These are phyloP conservation scores for Sphaerobolus stellatus DNA, from an alignment of 1,284 basidiomycete species.

Conservation along the genomic window DNA sequence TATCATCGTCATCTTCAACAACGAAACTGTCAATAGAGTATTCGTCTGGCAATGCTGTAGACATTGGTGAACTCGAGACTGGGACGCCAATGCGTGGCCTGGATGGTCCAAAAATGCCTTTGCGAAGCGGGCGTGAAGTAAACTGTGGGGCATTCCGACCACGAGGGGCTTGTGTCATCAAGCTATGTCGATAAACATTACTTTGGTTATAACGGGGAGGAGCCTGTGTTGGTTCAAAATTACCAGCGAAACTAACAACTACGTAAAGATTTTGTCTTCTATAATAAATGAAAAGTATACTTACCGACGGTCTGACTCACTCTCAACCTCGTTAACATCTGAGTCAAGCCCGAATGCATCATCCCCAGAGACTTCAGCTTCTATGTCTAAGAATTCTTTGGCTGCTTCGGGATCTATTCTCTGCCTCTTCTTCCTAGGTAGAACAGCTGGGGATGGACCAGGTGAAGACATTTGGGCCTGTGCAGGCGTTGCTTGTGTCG, in stretches of 20 bases:
- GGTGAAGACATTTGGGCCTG: slow-evolving; percentile 27
- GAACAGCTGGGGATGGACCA: slow-evolving; percentile 26
- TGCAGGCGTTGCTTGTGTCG: slow-evolving; percentile 32
- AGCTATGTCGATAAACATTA: slow-evolving; percentile 62
- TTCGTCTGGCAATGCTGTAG: slow-evolving; percentile 52
- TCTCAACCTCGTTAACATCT: slow-evolving; percentile 56
- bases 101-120: slow-evolving; percentile 37
- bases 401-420: slow-evolving; percentile 48
- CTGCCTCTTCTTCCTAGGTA: slow-evolving; percentile 15
- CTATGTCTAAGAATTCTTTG: slow-evolving; percentile 73
- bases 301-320: slow-evolving; percentile 59
- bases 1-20: slow-evolving; percentile 66
- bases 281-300: neutral
- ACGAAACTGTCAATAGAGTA: slow-evolving; percentile 75
- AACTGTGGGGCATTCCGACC: slow-evolving; percentile 52
- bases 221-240: slow-evolving; percentile 66
- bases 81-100: slow-evolving; percentile 27
- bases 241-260: slow-evolving; percentile 52
- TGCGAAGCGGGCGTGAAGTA: slow-evolving; percentile 46
- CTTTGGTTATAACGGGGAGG: slow-evolving; percentile 75
- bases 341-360: slow-evolving; percentile 28
- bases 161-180: slow-evolving; percentile 64
- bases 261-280: neutral
- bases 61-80: slow-evolving; percentile 61
- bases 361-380: slow-evolving; percentile 67